Evolutionary conservation across 106 monocot species (phyloP), one percentile per base, ranked within the genome.

Genomic region (Allium sativum): DNA sequence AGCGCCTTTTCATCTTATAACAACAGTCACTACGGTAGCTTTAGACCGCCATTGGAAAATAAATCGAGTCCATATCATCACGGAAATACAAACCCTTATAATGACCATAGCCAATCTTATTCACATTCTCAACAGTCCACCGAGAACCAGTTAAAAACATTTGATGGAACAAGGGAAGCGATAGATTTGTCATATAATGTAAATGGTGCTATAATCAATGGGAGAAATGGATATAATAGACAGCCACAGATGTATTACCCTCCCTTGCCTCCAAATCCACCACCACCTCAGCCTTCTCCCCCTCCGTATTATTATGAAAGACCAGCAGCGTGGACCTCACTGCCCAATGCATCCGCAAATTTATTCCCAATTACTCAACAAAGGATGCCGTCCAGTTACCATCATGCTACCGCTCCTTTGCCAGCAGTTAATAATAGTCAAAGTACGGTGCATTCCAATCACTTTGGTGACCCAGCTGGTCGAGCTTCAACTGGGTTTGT

Each of bases 231-330:
- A 12, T 50, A 50, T 5, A 50, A 71, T 50, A 55, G 65, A 47
- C 70, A 72, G 53, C 40, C 71, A 53, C 73, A 77, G 52, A 48
- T 66, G 55, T 64, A 70, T 18, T 31, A 5, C 31, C 76, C 64
- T 16, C 56, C 67, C 64, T 46, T 70, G 21, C 55, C 55, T 7
- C 65, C 59, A 70, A 47, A 69, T 41, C 59, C 58, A 4, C 68
- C 67, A 22, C 70, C 59, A 58, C 48, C 52, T 14, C 67, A 74
- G n/a, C 59, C 79, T 9, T 69, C 71, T 62, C 22, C 45, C 5
- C 43, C 70, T 12, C 43, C 62, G 3, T 42, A 44, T 56, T 66
- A 61, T 54, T 72, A 69, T 55, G 59, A 22, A 12, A 18, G 48
- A 20, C 56, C 82, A 45, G 55, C 66, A 7, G 3, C 48, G 46